These are phyloP conservation scores for Suillus occidentalis DNA, from an alignment of 768 basidiomycete genomes.

Conservation along the genomic window DNA sequence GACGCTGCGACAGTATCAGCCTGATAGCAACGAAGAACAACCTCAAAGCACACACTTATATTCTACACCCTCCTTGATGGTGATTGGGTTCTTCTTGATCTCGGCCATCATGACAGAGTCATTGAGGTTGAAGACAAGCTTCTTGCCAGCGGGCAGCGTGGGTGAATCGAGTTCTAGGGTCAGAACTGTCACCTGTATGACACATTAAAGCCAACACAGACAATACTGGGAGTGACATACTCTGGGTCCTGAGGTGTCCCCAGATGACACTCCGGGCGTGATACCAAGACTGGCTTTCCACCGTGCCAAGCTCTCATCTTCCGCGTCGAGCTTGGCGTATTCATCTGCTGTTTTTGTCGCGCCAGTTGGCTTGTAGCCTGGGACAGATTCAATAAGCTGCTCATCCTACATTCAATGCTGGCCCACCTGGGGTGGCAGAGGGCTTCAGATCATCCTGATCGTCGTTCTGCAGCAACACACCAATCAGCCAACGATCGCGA, in stretches of 20 bases:
- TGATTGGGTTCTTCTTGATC: slow-evolving; percentile 75
- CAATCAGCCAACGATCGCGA: slow-evolving; percentile 4
- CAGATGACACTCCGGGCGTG: slow-evolving; percentile 45
- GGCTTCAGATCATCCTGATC: slow-evolving; percentile 74
- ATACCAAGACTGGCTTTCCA: slow-evolving; percentile 97
- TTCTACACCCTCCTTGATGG: slow-evolving; percentile 83
- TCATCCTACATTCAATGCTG: slow-evolving; percentile 9
- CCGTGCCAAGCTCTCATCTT: slow-evolving; percentile 89
- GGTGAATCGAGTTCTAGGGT: slow-evolving; percentile 80
- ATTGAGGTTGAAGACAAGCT: slow-evolving; percentile 66
- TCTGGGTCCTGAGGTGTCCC: slow-evolving; percentile 59
- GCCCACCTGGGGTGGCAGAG: slow-evolving; percentile 63
- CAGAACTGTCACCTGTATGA: slow-evolving; percentile 62
- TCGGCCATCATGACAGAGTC: slow-evolving; percentile 44
- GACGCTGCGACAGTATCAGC: slow-evolving; percentile 48
- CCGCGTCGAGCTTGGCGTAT: slow-evolving; percentile 80
- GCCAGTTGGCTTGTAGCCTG: slow-evolving; percentile 70
- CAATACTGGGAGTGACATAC: slow-evolving; percentile 37
- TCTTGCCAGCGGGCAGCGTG: slow-evolving; percentile 60
- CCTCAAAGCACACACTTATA: slow-evolving; percentile 61
- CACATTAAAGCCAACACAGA: slow-evolving; percentile 24
- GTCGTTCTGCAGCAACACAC: slow-evolving; percentile 40
- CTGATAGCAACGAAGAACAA: not conserved
- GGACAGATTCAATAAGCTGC: slow-evolving; percentile 12
- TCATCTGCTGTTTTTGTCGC: slow-evolving; percentile 76